A percentile compares a stretch with the other conserved stretches of the same genome.
These are phyloP conservation scores for Hyaloperonospora arabidopsidis DNA, from an alignment of 352 stramenopile species.

Conservation along the genomic window DNA sequence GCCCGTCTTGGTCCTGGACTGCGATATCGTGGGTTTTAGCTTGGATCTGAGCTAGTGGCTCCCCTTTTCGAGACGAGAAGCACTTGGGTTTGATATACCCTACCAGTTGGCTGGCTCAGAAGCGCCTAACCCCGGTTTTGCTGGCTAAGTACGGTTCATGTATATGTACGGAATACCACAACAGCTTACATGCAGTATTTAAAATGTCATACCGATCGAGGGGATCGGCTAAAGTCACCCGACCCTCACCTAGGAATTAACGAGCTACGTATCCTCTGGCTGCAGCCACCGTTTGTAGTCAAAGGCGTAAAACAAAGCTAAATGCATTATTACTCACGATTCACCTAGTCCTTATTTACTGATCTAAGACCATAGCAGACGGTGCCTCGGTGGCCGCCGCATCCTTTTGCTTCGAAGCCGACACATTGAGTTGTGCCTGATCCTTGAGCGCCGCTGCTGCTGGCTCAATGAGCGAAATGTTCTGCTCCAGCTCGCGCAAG, in stretches of 20 bases:
- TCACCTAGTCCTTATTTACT: slow-evolving; percentile 37
- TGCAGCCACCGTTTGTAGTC: too few relatives aligned
- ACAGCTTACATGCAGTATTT: too few relatives aligned
- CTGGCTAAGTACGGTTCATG: not conserved
- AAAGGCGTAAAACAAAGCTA: slow-evolving; percentile 17
- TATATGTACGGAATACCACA: not conserved
- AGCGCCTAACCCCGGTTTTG: not conserved
- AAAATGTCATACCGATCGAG: too few relatives aligned
- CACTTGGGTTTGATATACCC: slow-evolving; percentile 18
- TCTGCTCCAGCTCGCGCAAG: slow-evolving; percentile 75
- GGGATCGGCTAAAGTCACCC: too few relatives aligned
- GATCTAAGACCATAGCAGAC: slow-evolving; percentile 82
- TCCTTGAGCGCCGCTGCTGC: slow-evolving; percentile 66
- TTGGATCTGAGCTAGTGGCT: slow-evolving; percentile 10
- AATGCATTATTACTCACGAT: slow-evolving; percentile 33
- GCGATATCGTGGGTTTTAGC: too few relatives aligned
- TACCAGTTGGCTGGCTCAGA: slow-evolving; percentile 24
- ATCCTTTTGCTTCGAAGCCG: slow-evolving; percentile 54
- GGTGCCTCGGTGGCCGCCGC: slow-evolving; percentile 42
- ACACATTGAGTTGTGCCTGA: slow-evolving; percentile 62
- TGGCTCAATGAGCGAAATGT: slow-evolving; percentile 81
- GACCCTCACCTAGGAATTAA: too few relatives aligned
- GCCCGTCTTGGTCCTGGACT: not conserved
- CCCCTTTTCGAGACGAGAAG: slow-evolving; percentile 4
- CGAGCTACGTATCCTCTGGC: too few relatives aligned